phyloP scores from a whole-genome alignment of 306 rosid species.

The Albizia julibrissin region DNA sequence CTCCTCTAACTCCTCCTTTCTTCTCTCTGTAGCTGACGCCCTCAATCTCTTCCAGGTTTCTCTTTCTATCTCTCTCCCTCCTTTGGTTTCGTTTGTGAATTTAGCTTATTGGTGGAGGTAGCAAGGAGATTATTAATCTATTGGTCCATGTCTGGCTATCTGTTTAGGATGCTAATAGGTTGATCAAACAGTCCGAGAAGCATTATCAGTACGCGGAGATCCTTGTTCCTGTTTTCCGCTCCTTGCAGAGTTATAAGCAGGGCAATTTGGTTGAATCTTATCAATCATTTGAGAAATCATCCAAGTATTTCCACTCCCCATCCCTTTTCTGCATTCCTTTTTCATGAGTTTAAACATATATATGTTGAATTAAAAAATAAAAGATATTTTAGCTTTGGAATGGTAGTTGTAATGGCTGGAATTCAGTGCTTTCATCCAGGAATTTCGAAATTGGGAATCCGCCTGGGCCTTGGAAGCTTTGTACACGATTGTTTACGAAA shows the following conservation, averaged over 20 bases:
- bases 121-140: neutral
- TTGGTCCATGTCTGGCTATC: neutral
- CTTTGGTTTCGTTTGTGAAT: neutral
- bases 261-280: constrained; percentile 67
- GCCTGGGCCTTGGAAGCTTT: constrained; percentile 93
- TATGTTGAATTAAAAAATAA: neutral
- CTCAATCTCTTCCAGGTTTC: constrained; percentile 65
- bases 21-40: constrained; percentile 77
- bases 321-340: neutral
- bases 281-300: constrained; percentile 78
- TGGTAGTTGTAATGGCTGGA: constrained; percentile 17
- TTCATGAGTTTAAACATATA: neutral
- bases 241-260: constrained; percentile 61
- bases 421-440: constrained; percentile 91
- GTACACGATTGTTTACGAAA: constrained; percentile 72
- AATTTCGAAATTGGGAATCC: constrained; percentile 94
- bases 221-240: constrained; percentile 68
- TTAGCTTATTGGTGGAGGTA: neutral
- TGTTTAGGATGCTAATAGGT: constrained; percentile 57
- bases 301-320: constrained; percentile 46
- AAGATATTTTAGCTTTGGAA: neutral
- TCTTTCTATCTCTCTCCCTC: neutral
- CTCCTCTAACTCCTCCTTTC: constrained; percentile 60
- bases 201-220: constrained; percentile 67
- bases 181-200: constrained; percentile 73